Evolutionary conservation across 768 basidiomycete genomes (phyloP), one percentile per base, ranked within the genome.

Genomic region (Kwoniella sp.): DNA sequence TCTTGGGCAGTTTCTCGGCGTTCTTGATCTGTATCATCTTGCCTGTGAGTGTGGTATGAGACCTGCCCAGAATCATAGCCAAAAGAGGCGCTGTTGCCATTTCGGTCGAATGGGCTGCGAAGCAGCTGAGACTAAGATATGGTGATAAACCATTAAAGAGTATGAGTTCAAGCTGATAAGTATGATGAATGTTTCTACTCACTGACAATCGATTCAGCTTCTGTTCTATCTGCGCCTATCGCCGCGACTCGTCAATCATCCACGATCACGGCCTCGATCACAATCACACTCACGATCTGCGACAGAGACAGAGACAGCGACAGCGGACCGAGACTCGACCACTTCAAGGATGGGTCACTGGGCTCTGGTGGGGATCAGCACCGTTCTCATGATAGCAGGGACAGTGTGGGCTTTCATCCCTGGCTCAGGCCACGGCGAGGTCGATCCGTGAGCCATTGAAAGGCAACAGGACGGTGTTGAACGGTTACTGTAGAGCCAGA

Each of bases 1-100:
- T 96, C 79, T 83, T 97, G 58, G 94, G 94, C 1, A 88, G 91
- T n/a, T 92, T 92, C 79, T 88, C 89, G 37, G 90, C 92, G 0
- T 87, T 87, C 67, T 82, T 88, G 73, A 84, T 92, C 25, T 90
- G 89, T 67, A 85, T 90, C 25, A 87, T 91, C 65, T 86, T 89
- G 11, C 93, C 92, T 4, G 83, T 94, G 41, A 82, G 86, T 26
- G 89, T n/a, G 45, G 53, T 54, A 37, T 37, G 34, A 5, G 34
- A 37, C 8, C 8, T 8, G 20, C 15, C 7, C 47, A 48, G 8
- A 20, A 48, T 48, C 8, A 20, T 20, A 41, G n/a, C n/a, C n/a
- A n/a, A n/a, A n/a, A n/a, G n/a, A n/a, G n/a, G n/a, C n/a, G n/a
- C n/a, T n/a, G 23, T 52, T 25, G 13, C 17, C n/a, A 20, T 15